phyloP scores from a whole-genome alignment of 2,329 filamentous ascomycete species.

The Cytospora piceicola region DNA sequence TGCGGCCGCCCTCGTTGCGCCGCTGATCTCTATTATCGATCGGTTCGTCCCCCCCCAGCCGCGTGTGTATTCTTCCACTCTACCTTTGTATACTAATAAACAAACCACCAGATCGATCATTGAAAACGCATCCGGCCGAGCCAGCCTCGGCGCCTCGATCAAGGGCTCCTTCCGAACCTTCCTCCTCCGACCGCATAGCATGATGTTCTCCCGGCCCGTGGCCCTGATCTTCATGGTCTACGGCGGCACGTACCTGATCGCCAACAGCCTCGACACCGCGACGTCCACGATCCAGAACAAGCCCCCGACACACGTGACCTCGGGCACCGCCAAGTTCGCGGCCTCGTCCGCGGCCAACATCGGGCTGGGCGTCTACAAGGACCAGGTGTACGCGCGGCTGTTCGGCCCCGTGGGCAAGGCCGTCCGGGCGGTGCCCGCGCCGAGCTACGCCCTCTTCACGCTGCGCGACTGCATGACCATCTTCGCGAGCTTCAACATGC shows the following conservation, averaged over 20 bases:
- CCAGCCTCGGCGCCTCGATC: constrained; percentile 62
- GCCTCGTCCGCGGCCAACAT: constrained; percentile 84
- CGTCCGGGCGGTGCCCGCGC: constrained; percentile 63
- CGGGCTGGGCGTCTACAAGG: constrained; percentile 85
- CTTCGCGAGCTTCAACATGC: constrained; percentile 90
- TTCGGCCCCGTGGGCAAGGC: constrained; percentile 66
- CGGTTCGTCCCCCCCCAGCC: constrained; percentile 55
- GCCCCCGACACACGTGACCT: constrained; percentile 66
- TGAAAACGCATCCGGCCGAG: constrained; percentile 76
- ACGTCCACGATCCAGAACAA: constrained; percentile 64
- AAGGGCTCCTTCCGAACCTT: constrained; percentile 60
- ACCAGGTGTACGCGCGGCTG: constrained; percentile 80
- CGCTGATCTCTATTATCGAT: constrained; percentile 86
- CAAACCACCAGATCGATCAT: constrained; percentile 66
- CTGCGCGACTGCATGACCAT: constrained; percentile 85
- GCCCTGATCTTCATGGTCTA: constrained; percentile 76
- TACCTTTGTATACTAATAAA: neutral
- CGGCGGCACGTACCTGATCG: constrained; percentile 85
- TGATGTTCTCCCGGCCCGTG: constrained; percentile 69
- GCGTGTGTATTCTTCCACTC: neutral
- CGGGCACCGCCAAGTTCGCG: constrained; percentile 79
- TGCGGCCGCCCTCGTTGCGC: constrained; percentile 77
- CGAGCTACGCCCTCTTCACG: constrained; percentile 79
- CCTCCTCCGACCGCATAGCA: constrained; percentile 60
- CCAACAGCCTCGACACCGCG: constrained; percentile 83